Base-by-base conservation (phyloP, 1,284 basidiomycete genomes). In the Gymnopus androsaceus region DNA sequence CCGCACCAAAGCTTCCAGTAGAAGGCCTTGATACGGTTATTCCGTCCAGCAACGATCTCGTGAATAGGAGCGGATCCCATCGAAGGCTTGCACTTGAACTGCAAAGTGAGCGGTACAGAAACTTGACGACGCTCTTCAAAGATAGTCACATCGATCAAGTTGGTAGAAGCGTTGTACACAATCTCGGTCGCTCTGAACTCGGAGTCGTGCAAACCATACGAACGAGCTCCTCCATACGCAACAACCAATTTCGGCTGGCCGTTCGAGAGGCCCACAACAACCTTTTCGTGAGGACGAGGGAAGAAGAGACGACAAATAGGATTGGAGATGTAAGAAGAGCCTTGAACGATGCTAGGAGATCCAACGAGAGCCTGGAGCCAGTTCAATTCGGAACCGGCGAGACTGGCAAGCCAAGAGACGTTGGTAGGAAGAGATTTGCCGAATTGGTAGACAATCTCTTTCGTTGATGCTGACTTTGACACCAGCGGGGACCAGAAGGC, bases 1-100 rank as follows among this genome's bases (percentile, higher is more conserved):
- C 94, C 92, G 69, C 94, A 95, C 95, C 95, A 98, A 33, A 98
- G 75, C 68, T 88, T 88, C 95, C 95, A 98, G 79, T 98, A 96
- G 70, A 95, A 95, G 64, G 89, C 83, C 77, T 98, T 98, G 80
- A 99, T 97, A 61, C 92, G 85, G 62, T 80, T 81, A 77, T 96
- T 98, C 66, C 96, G 90, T 61, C 84, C 92, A 14, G 85, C 80
- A 25, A 87, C 83, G 61, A 95, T 76, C 71, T 99, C 96, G 69
- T 98, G 95, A 65, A 99, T 95, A 30, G 96, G 94, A 4, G 93
- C 92, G 63, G 83, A 97, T 40, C 94, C 93, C 75, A 88, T 87
- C 19, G 90, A 87, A 14, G 95, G 94, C 66, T 89, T 86, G 77
- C 98, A 98, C 60, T 79, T 71, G 82, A 95, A 98, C 63, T 86